Percentiles rank a stretch among this genome's conserved stretches.
These are phyloP conservation scores for Botrytis fabae DNA, from an alignment of 2,329 filamentous ascomycete species.

Conservation along the genomic window DNA sequence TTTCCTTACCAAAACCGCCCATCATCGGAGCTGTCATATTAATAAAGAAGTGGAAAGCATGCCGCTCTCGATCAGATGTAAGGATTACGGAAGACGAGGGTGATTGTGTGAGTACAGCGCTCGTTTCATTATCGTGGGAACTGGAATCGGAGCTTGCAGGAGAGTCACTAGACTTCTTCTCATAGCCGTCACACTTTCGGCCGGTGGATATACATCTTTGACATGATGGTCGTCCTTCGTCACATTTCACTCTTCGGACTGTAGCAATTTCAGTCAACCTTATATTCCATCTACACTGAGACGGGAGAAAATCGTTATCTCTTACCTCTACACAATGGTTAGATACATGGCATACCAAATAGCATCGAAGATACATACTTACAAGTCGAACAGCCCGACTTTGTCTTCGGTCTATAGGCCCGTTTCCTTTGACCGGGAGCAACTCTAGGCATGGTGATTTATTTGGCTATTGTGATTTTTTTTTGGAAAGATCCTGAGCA, in stretches of 20 bases:
- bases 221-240: conserved; percentile 9
- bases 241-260: conserved; percentile 20
- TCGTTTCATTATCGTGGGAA: background rate
- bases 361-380: background rate
- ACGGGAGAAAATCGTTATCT: background rate
- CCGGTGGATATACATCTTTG: conserved; percentile 3
- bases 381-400: background rate
- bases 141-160: background rate
- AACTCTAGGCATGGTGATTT: background rate
- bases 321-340: background rate
- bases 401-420: background rate
- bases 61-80: background rate
- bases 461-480: background rate
- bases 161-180: background rate
- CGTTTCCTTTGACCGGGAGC: background rate
- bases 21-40: conserved; percentile 12
- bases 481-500: background rate
- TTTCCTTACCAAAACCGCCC: conserved; percentile 1
- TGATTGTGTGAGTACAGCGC: too few relatives aligned
- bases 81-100: background rate
- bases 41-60: conserved; percentile 18
- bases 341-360: background rate
- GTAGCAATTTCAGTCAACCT: background rate
- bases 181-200: conserved; percentile 13
- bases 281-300: background rate